phyloP scores from a whole-genome alignment of 306 rosid species.

The Cucumis cinereus region DNA sequence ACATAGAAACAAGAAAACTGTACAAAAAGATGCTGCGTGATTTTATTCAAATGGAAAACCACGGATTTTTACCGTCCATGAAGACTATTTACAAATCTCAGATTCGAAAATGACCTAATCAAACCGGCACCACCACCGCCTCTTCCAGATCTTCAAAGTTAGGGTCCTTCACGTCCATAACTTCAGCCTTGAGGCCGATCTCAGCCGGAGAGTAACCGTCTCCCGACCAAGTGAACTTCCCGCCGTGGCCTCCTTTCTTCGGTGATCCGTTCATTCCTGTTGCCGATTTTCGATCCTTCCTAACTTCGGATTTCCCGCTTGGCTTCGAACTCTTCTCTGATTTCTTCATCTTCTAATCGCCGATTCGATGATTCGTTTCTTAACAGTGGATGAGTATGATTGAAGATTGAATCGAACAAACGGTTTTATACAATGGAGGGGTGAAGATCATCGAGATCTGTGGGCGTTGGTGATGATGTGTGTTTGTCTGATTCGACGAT shows the following conservation, averaged over 20 bases:
- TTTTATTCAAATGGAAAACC: background rate
- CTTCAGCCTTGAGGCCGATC: constrained; percentile 29
- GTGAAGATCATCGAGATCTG: background rate
- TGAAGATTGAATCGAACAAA: background rate
- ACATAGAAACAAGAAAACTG: background rate
- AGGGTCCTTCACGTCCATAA: constrained; percentile 55
- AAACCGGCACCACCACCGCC: constrained; percentile 14
- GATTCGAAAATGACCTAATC: background rate
- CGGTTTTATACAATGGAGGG: background rate
- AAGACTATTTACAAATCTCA: background rate
- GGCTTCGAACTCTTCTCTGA: constrained; percentile 41
- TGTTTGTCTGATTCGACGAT: background rate
- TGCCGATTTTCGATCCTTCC: constrained; percentile 65
- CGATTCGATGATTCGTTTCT: background rate
- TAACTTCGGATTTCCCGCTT: constrained; percentile 30
- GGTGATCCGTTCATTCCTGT: constrained; percentile 83
- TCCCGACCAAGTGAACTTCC: constrained; percentile 86
- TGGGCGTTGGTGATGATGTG: background rate
- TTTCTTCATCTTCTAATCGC: constrained; percentile 40
- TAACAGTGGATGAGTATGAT: background rate
- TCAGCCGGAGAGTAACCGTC: constrained; percentile 33
- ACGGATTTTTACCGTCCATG: background rate
- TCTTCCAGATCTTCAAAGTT: constrained; percentile 69
- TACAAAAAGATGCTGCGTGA: background rate
- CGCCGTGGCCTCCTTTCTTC: constrained; percentile 90